Evolutionary conservation across 2,329 filamentous ascomycete species (phyloP).

Genomic region (Eurotiales sp.): DNA sequence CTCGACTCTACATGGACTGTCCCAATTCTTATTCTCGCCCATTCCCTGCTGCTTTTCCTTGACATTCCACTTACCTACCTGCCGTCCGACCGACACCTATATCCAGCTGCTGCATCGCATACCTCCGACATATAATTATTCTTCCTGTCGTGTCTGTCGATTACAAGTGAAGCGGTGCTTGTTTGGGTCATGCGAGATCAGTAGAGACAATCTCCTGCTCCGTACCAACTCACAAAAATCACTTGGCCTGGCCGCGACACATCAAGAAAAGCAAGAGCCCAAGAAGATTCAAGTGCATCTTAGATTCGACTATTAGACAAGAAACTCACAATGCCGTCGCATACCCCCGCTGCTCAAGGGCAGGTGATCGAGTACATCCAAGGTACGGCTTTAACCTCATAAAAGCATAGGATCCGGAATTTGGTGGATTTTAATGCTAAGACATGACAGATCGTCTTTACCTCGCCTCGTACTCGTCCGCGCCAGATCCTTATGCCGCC

Average conservation of each 20-base stretch:
- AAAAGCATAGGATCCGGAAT: background rate
- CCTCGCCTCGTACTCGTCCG: constrained; percentile 82
- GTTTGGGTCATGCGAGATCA: constrained; percentile 8
- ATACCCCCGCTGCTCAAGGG: constrained; percentile 62
- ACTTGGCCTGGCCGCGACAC: background rate
- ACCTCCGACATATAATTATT: constrained; percentile 15
- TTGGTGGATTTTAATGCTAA: background rate
- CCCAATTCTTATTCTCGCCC: background rate
- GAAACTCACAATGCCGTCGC: constrained; percentile 41
- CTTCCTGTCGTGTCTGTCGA: background rate
- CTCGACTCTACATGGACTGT: too few species aligned
- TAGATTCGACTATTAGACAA: background rate
- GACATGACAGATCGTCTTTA: constrained; percentile 77
- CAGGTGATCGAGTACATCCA: constrained; percentile 96
- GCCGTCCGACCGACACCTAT: constrained; percentile 9
- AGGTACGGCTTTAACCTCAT: constrained; percentile 51
- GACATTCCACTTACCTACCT: constrained; percentile 14
- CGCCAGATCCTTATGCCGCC: constrained; percentile 74
- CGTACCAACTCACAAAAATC: background rate
- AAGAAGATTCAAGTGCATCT: background rate
- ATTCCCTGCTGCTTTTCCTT: background rate
- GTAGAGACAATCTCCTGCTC: constrained; percentile 6
- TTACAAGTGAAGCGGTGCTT: background rate
- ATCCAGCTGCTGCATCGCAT: constrained; percentile 13
- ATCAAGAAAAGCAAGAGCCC: background rate